Evolutionary conservation across 129 eudicot genomes (phyloP).

Genomic region (Calendula officinalis): DNA sequence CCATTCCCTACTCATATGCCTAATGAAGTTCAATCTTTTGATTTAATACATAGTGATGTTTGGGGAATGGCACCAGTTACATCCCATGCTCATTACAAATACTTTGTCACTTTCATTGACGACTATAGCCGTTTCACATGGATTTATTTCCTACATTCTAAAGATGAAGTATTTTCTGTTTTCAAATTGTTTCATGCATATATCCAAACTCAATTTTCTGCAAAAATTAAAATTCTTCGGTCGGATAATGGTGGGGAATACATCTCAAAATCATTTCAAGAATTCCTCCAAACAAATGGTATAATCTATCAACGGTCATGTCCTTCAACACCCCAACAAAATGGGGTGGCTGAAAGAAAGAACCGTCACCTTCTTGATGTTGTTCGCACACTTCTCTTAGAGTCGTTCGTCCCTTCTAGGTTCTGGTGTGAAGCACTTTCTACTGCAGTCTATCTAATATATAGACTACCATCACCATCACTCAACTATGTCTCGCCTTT

Average conservation of each 20-base stretch:
- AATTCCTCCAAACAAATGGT: conserved; percentile 4
- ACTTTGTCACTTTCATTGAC: conserved; percentile 22
- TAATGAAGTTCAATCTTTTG: not conserved
- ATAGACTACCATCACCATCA: not conserved
- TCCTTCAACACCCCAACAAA: conserved; percentile 24
- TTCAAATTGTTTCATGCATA: not conserved
- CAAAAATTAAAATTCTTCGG: not conserved
- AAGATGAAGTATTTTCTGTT: conserved; percentile 2
- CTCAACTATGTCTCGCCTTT: not conserved
- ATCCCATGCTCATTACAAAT: conserved; percentile 17
- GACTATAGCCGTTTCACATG: conserved; percentile 21
- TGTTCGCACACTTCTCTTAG: not conserved
- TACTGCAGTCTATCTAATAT: not conserved
- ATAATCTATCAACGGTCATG: not conserved
- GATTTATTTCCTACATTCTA: conserved; percentile 12
- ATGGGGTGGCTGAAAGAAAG: conserved; percentile 19
- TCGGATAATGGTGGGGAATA: too few species aligned
- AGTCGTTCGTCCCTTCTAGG: not conserved
- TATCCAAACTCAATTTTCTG: conserved; percentile 10
- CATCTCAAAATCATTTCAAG: not conserved
- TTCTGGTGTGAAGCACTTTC: conserved; percentile 14
- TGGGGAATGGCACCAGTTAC: conserved; percentile 10
- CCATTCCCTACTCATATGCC: not conserved
- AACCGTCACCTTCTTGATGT: conserved; percentile 1
- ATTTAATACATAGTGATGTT: conserved; percentile 13